Conservation (phyloP, 2,329 filamentous ascomycete species). For the Rasamsonia emersonii region DNA sequence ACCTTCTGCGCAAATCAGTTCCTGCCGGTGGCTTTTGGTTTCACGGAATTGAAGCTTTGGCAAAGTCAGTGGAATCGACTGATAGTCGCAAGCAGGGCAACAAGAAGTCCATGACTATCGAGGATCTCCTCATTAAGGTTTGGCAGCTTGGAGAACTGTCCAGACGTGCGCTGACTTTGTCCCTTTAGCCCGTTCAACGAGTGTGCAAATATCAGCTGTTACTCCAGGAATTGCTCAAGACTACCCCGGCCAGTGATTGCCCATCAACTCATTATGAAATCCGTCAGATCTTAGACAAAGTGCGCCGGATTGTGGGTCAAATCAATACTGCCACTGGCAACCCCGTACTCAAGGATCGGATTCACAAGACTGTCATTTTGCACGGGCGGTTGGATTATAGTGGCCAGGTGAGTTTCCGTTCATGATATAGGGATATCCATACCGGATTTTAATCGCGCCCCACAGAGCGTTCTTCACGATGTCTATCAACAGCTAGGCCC, state of each 20-base stretch:
- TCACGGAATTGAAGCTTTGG: conserved; percentile 74
- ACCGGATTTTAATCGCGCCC: conserved; percentile 28
- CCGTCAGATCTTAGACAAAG: conserved; percentile 59
- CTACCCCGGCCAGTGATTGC: conserved; percentile 77
- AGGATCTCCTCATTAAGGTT: conserved; percentile 86
- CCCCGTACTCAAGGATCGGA: conserved; percentile 55
- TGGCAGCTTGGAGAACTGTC: too few species aligned
- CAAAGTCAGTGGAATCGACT: conserved; percentile 63
- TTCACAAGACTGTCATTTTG: conserved; percentile 77
- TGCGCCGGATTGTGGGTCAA: conserved; percentile 66
- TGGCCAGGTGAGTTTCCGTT: conserved; percentile 50
- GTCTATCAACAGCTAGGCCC: conserved; percentile 75
- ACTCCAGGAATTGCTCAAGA: conserved; percentile 72
- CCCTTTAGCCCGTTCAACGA: conserved; percentile 73
- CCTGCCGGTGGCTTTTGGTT: conserved; percentile 73
- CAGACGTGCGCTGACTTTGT: too few species aligned
- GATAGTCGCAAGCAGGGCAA: conserved; percentile 54
- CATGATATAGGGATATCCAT: conserved; percentile 1
- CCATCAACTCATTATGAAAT: conserved; percentile 74
- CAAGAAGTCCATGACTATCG: conserved; percentile 71
- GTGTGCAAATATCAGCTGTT: conserved; percentile 86
- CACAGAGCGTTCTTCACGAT: conserved; percentile 30
- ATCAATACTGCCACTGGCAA: conserved; percentile 83
- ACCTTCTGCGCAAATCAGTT: conserved; percentile 57
- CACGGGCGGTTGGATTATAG: conserved; percentile 73